Evolutionary conservation across 495 filamentous ascomycete species (phyloP), one percentile per base, ranked within the genome.

Genomic region (Aspergillus carlsbadensis): DNA sequence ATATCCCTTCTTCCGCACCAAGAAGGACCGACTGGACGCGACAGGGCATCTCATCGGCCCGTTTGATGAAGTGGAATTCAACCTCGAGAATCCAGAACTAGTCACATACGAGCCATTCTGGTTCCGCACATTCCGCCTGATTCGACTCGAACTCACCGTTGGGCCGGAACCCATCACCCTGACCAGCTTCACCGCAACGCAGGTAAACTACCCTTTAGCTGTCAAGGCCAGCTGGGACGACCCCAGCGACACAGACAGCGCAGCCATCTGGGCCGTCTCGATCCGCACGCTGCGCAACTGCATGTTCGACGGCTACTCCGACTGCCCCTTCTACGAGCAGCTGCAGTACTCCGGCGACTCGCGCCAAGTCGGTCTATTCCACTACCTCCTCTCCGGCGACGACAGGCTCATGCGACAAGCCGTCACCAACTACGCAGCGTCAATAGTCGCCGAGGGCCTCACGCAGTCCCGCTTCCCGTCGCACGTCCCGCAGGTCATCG

Each of bases 251-350:
- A n/a, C 24, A 2, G 33, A 60, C 5, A 63, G 56, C 26, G 36
- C 62, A 34, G 15, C 52, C 13, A 71, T 70, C 1, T 75, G 72
- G 72, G 60, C 65, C 33, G 66, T 68, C 2, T 69, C 64, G 0
- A 65, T 69, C 31, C 66, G 67, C 21, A 72, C 69, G 1, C 60
- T 72, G 59, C 52, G 64, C 11, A 75, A 73, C 36, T 75, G 72
- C 55, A 73, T 75, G 70, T 70, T 70, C 45, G 72, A 75, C 34
- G 64, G 69, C 2, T 75, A 75, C 45, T 68, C 67, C 10, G 72
- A 75, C 29, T 75, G 70, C 34, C 70, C 72, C 0, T 75, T 75
- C 42, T 75, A 75, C 47, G 72, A 75, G 42, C 70, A 75, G 42
- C 61, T 73, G 10, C 72, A 75, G 70, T 74, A 71, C 43, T 62